A percentile compares a stretch with the other conserved stretches of the same genome.
Evolutionary conservation across 495 filamentous ascomycete genomes (phyloP).

Genomic region (Penicillium bovifimosum): DNA sequence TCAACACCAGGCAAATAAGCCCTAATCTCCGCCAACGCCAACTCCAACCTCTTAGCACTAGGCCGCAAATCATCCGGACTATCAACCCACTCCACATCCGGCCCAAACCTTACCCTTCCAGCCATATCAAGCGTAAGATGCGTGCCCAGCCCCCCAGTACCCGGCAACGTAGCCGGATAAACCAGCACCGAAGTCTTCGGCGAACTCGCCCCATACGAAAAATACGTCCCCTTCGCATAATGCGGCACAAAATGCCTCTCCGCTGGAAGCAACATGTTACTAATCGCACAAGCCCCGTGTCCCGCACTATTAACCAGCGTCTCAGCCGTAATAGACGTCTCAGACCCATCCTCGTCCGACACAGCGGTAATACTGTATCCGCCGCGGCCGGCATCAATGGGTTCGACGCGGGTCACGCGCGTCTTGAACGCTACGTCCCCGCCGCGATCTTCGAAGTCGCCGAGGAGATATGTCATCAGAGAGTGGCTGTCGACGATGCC

Average conservation of each 20-base stretch:
- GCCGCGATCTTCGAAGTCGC: conserved; percentile 68
- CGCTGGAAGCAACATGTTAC: conserved; percentile 72
- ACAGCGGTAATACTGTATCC: conserved; percentile 55
- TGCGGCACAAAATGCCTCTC: conserved; percentile 54
- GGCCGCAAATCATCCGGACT: conserved; percentile 52
- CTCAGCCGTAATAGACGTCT: conserved; percentile 60
- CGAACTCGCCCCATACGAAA: conserved; percentile 63
- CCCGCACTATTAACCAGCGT: conserved; percentile 84
- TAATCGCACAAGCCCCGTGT: conserved; percentile 65
- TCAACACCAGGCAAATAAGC: conserved; percentile 73
- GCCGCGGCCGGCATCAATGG: conserved; percentile 37
- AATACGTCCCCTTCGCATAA: conserved; percentile 96
- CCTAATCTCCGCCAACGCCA: conserved; percentile 67
- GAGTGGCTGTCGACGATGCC: conserved; percentile 88
- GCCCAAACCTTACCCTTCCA: conserved; percentile 84
- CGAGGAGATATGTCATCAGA: conserved; percentile 74
- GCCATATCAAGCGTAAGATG: conserved; percentile 89
- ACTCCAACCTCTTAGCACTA: conserved; percentile 51
- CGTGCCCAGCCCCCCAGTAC: conserved; percentile 80
- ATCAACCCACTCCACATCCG: conserved; percentile 90
- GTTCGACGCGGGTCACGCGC: conserved; percentile 53
- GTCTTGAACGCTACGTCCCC: conserved; percentile 66
- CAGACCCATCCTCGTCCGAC: conserved; percentile 32
- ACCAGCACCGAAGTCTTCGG: conserved; percentile 71
- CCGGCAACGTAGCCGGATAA: conserved; percentile 79